Evolutionary conservation across 768 basidiomycete species (phyloP).

Genomic region (Serendipita vermifera): DNA sequence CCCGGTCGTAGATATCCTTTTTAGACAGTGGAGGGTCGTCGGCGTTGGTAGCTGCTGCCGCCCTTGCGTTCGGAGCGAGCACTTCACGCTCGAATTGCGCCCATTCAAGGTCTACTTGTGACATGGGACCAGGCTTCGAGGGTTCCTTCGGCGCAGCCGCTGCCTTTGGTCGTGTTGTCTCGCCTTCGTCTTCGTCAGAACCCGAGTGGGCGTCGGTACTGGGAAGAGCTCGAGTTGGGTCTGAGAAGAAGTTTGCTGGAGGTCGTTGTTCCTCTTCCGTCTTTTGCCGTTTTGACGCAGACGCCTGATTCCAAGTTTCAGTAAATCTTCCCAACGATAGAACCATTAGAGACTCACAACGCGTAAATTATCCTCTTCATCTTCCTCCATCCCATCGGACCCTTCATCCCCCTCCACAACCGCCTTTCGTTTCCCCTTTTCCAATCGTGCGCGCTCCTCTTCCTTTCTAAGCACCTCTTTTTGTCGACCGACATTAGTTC

Average conservation of each 20-base stretch:
- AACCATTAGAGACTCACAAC: background rate
- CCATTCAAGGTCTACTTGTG: slow-evolving; percentile 56
- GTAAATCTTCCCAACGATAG: background rate
- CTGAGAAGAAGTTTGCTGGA: slow-evolving; percentile 60
- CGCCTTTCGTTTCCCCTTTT: slow-evolving; percentile 24
- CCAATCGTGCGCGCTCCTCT: slow-evolving; percentile 23
- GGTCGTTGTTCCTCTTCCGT: slow-evolving; percentile 14
- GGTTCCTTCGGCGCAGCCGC: slow-evolving; percentile 17
- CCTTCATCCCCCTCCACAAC: slow-evolving; percentile 26
- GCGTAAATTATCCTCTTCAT: slow-evolving; percentile 11
- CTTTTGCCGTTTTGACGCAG: slow-evolving; percentile 12
- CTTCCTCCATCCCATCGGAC: slow-evolving; percentile 21
- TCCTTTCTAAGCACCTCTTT: slow-evolving; percentile 40
- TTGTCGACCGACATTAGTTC: slow-evolving; percentile 47
- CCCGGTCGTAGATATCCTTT: slow-evolving; percentile 46
- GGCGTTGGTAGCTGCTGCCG: slow-evolving; percentile 17
- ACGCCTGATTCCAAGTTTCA: background rate
- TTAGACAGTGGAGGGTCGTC: slow-evolving; percentile 18
- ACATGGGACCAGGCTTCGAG: slow-evolving; percentile 10
- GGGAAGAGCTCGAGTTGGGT: slow-evolving; percentile 42
- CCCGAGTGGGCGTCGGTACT: slow-evolving; percentile 25
- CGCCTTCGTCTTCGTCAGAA: slow-evolving; percentile 32
- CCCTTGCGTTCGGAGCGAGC: too few species aligned
- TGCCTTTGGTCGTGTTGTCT: slow-evolving; percentile 17
- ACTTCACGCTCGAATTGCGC: slow-evolving; percentile 57